A percentile compares a stretch with the other conserved stretches of the same genome.
These are phyloP conservation scores for maize (Zea mays) DNA, from an alignment of 176 grass and related monocot genomes.

Conservation along the genomic window Zm-B73-REFERENCE-NAM-5.0 NC_050105.1:118977501-118978000, in stretches of 20 bases:
- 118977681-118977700: no score
- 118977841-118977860: not conserved
- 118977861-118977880: not conserved
- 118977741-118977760: not conserved
- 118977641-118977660: not conserved
- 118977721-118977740: not conserved
- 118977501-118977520: no score
- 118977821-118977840: not conserved
- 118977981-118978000: slow-evolving; percentile 76
- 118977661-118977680: not conserved
- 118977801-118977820: not conserved
- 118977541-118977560: no score
- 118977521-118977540: no score
- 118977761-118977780: not conserved
- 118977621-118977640: no score
- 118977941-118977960: slow-evolving; percentile 49
- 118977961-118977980: slow-evolving; percentile 52
- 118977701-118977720: not conserved
- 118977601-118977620: no score
- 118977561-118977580: no score
- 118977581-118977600: no score
- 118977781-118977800: not conserved
- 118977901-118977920: not conserved
- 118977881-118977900: not conserved
- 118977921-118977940: not conserved